These are phyloP conservation scores for Cornus suecica DNA, from an alignment of 148 eudicot genomes.

Conservation along the genomic window DNA sequence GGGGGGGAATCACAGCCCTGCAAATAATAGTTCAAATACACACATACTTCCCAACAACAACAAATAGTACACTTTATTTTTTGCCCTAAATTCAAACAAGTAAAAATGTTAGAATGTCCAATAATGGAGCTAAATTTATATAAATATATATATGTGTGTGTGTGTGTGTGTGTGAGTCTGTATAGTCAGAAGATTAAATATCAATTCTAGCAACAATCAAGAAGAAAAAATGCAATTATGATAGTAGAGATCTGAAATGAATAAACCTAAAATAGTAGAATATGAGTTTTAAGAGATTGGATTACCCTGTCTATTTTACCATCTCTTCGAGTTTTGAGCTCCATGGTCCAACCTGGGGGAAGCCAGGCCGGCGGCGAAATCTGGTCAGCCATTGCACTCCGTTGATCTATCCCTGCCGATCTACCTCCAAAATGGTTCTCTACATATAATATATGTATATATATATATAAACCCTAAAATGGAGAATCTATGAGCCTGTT, in stretches of 20 bases:
- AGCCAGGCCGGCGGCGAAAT: conserved; percentile 34
- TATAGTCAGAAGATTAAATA: not conserved
- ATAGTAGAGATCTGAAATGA: not conserved
- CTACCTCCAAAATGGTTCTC: not conserved
- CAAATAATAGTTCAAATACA: no score
- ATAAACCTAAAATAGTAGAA: not conserved
- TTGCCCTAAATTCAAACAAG: no score
- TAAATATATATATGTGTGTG: no score
- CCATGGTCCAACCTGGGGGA: conserved; percentile 69
- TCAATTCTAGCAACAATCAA: not conserved
- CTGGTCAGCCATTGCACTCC: conserved; percentile 22
- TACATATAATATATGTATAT: no score
- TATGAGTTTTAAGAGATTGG: not conserved
- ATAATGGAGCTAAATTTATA: not conserved
- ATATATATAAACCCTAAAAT: not conserved
- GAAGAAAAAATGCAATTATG: not conserved
- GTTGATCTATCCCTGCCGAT: not conserved
- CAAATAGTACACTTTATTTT: no score
- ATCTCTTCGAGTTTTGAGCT: conserved; percentile 46
- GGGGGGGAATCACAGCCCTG: no score
- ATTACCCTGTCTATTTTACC: conserved; percentile 72
- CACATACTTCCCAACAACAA: not conserved
- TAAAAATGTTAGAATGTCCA: no score
- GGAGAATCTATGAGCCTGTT: not conserved
- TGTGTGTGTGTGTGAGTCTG: no score